Base-by-base conservation (phyloP, 768 basidiomycete species). In the Cantharellus cinnabarinus region DNA sequence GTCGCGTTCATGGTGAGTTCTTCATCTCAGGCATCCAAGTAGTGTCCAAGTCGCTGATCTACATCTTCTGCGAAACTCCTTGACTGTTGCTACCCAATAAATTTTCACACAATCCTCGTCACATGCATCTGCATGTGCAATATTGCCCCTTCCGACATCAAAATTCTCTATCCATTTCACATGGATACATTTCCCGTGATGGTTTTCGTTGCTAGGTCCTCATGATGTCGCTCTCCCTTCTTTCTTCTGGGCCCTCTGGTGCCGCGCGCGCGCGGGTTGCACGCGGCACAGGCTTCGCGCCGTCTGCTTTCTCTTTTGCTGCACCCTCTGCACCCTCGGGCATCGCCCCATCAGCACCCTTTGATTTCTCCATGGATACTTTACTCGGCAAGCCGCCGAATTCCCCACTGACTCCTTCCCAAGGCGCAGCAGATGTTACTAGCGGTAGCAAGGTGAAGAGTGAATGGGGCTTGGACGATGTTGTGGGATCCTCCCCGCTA, bases 1-100 rank as follows among this genome's bases (percentile, higher is more conserved):
- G 63, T 65, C n/a, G 63, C 63, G 20, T 52, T 65, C 51, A 65
- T 65, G 65, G 63, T 65, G 14, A n/a, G 64, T 56, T 50, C 7
- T 35, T 48, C 44, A 10, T 48, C 29, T 29, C 44, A 29, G 29
- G 44, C 29, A 29, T 48, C 44, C 10, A 10, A 29, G 10, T 29
- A 48, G 10, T 48, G 44, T 10, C 44, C 29, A 48, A 48, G 10
- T 29, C 14, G 52, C 35, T 10, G 52, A 37, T 7, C 44, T 10
- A 29, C 44, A 48, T 10, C 44, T 10, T 10, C 44, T 10, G 44
- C 44, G 29, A 48, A 20, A 15, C 1, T 20, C 41, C 5, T 29
- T 29, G 10, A 29, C 44, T 48, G 44, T 29, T 48, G 44, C 44
- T 48, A 48, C 10, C 10, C 10, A 10, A 10, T 10, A 10, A 10